A percentile compares a stretch with the other conserved stretches of the same genome.
These are phyloP conservation scores for Aeminium ludgeri DNA, from an alignment of 495 filamentous ascomycete species.

Conservation along the genomic window DNA sequence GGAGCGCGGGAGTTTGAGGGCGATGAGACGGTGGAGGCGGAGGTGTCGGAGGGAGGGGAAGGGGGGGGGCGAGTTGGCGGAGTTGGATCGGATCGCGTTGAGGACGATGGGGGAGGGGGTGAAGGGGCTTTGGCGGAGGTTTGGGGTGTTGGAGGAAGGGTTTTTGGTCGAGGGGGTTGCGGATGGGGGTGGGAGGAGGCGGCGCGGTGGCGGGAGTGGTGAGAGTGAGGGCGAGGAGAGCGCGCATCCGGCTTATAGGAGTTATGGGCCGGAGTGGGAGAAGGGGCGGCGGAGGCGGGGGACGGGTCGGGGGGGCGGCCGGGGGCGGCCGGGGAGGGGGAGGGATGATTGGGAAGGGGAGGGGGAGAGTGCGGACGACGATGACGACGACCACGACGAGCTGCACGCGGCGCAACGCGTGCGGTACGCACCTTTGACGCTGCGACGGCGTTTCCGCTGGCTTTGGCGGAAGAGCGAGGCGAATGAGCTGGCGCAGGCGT, in stretches of 20 bases:
- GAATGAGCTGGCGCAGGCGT: slow-evolving; percentile 10
- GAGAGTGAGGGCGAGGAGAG: too few species aligned
- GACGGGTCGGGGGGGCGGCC: too few species aligned
- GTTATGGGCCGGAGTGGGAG: too few species aligned
- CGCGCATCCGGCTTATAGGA: too few species aligned
- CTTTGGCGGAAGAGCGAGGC: slow-evolving; percentile 15
- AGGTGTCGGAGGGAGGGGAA: background rate
- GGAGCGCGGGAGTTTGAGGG: slow-evolving; percentile 15
- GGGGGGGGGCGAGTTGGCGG: slow-evolving; percentile 2
- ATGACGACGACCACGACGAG: slow-evolving; percentile 13
- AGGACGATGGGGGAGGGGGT: slow-evolving; percentile 14
- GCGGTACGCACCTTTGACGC: slow-evolving; percentile 12
- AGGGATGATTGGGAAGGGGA: slow-evolving; percentile 1
- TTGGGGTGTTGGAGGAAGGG: slow-evolving; percentile 16
- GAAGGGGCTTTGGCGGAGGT: slow-evolving; percentile 14
- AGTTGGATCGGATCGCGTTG: slow-evolving; percentile 11
- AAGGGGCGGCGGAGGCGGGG: slow-evolving; percentile 4
- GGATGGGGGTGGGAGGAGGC: slow-evolving; percentile 9
- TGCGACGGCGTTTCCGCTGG: slow-evolving; percentile 14
- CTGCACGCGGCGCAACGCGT: slow-evolving; percentile 9
- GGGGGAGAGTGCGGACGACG: slow-evolving; percentile 1
- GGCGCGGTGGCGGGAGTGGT: too few species aligned
- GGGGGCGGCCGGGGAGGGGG: too few species aligned
- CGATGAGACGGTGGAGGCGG: slow-evolving; percentile 6
- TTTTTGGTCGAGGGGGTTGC: slow-evolving; percentile 16